Evolutionary conservation across 1,139 yeast genomes (phyloP).

Genomic region (Suhomyces maxii): DNA sequence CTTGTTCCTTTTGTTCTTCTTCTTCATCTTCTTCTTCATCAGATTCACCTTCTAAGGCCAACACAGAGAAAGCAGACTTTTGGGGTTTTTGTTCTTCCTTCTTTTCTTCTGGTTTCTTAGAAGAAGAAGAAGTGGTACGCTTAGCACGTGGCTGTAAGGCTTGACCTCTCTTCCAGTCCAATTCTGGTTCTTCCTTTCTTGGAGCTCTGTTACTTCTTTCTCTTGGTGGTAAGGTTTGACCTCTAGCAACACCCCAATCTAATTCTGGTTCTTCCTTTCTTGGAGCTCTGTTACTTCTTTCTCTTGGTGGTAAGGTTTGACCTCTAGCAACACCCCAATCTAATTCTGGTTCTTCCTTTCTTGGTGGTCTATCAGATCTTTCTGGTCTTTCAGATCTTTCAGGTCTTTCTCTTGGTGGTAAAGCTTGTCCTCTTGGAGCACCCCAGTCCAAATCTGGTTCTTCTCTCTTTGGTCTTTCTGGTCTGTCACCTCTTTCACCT

Average conservation of each 20-base stretch:
- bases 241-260: constrained; percentile 50
- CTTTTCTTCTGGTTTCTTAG: constrained; percentile 25
- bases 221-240: constrained; percentile 22
- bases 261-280: constrained; percentile 52
- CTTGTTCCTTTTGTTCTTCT: constrained; percentile 15
- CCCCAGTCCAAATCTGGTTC: constrained; percentile 56
- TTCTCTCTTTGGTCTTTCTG: constrained; percentile 24
- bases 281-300: constrained; percentile 30
- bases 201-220: constrained; percentile 18
- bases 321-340: constrained; percentile 49
- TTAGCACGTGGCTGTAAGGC: constrained; percentile 26
- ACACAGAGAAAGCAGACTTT: constrained; percentile 64
- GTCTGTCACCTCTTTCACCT: constrained; percentile 23
- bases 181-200: constrained; percentile 32
- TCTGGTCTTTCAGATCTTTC: constrained; percentile 35
- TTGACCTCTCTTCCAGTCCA: constrained; percentile 37
- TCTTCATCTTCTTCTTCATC: constrained; percentile 55
- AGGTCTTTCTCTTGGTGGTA: constrained; percentile 39
- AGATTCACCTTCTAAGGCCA: constrained; percentile 58
- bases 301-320: constrained; percentile 30
- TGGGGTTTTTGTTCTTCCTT: constrained; percentile 46
- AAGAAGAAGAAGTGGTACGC: constrained; percentile 7
- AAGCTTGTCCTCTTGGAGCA: constrained; percentile 43
- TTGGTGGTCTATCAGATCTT: constrained; percentile 27
- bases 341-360: constrained; percentile 30